phyloP scores from a whole-genome alignment of 1,284 basidiomycete species.

The Heterobasidion irregulare region DNA sequence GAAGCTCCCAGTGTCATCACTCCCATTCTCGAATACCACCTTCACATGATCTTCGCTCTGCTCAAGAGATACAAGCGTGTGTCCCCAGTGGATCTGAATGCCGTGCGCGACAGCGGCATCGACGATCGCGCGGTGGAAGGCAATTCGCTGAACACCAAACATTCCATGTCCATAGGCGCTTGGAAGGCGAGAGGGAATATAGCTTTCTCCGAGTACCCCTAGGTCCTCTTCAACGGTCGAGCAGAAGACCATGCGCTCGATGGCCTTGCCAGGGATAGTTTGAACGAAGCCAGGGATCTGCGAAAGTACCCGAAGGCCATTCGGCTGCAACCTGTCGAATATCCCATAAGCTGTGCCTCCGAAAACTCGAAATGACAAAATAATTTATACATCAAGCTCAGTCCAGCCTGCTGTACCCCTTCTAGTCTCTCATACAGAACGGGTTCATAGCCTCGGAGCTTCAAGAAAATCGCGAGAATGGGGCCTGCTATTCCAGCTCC shows the following conservation, averaged over 20 bases:
- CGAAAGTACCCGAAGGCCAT: conserved; percentile 31
- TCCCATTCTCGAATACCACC: conserved; percentile 30
- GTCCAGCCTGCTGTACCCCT: conserved; percentile 21
- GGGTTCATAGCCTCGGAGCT: conserved; percentile 31
- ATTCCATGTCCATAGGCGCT: conserved; percentile 17
- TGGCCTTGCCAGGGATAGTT: conserved; percentile 21
- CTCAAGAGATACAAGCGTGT: conserved; percentile 24
- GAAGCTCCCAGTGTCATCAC: conserved; percentile 28
- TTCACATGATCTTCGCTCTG: conserved; percentile 22
- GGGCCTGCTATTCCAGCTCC: conserved; percentile 39
- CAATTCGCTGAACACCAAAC: conserved; percentile 24
- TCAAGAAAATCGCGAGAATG: conserved; percentile 35
- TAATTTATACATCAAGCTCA: conserved; percentile 26
- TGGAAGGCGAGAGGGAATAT: conserved; percentile 12
- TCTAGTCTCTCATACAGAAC: conserved; percentile 32
- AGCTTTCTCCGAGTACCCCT: conserved; percentile 21
- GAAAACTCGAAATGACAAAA: neutral
- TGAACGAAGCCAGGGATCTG: conserved; percentile 30
- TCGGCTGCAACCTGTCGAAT: conserved; percentile 27
- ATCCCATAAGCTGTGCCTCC: neutral
- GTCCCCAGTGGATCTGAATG: conserved; percentile 28
- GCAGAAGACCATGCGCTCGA: conserved; percentile 17
- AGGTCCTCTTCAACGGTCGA: conserved; percentile 24
- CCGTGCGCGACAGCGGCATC: conserved; percentile 25
- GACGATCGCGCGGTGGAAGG: conserved; percentile 25